These are phyloP conservation scores for Austroboletus rostrupii DNA, from an alignment of 1,284 basidiomycete genomes.

Conservation along the genomic window DNA sequence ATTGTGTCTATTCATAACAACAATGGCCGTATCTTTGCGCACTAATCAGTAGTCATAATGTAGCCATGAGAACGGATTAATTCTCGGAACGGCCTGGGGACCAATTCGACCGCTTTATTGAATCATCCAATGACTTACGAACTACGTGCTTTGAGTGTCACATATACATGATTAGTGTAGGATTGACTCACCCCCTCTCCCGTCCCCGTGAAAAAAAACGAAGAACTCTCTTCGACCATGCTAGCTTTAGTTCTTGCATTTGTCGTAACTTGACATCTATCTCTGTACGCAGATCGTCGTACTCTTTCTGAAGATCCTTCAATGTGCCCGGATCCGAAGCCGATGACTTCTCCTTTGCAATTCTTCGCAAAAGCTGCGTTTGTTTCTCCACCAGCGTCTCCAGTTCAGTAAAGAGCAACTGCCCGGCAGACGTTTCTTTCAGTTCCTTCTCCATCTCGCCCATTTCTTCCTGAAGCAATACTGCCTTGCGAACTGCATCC, in stretches of 20 bases:
- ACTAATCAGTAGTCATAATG: too few relatives aligned
- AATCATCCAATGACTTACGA: too few relatives aligned
- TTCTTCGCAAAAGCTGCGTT: conserved; percentile 1
- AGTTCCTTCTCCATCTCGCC: not conserved
- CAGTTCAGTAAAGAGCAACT: conserved; percentile 6
- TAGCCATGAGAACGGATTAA: too few relatives aligned
- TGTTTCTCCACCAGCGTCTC: conserved; percentile 1
- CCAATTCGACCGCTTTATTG: too few relatives aligned
- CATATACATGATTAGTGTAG: too few relatives aligned
- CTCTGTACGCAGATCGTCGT: conserved; percentile 2
- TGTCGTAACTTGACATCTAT: conserved; percentile 11
- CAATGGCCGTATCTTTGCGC: too few relatives aligned
- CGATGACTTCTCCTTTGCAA: conserved; percentile 5
- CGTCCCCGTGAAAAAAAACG: too few relatives aligned
- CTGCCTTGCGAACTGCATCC: not conserved
- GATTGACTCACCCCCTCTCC: too few relatives aligned
- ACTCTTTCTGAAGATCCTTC: conserved; percentile 9
- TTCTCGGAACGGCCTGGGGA: too few relatives aligned
- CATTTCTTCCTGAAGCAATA: not conserved
- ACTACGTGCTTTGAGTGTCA: too few relatives aligned
- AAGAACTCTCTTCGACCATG: not conserved
- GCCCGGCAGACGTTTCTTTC: conserved; percentile 4
- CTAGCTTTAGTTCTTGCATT: conserved; percentile 14
- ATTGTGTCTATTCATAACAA: too few relatives aligned
- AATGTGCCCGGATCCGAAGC: not conserved